These are phyloP conservation scores for Cutaneotrichosporon cyanovorans DNA, from an alignment of 1,284 basidiomycete species.

Conservation along the genomic window DNA sequence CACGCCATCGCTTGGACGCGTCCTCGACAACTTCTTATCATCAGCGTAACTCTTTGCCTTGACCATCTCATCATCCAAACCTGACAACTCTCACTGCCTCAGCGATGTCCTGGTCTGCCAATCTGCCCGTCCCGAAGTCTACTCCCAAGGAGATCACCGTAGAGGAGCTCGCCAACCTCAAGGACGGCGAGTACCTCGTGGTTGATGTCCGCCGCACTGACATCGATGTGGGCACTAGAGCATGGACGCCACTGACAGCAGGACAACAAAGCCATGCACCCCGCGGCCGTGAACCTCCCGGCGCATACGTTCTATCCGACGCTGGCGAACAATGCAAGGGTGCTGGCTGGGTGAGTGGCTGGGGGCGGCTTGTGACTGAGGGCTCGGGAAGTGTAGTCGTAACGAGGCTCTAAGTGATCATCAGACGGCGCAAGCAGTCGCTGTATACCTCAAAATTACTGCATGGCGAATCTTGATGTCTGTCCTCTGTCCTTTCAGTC, in stretches of 20 bases:
- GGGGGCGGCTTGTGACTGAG: not conserved
- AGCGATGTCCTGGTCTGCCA: constrained; percentile 18
- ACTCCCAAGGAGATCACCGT: constrained; percentile 12
- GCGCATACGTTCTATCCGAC: constrained; percentile 33
- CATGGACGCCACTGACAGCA: constrained; percentile 2
- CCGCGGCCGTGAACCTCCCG: constrained; percentile 32
- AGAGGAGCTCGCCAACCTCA: constrained; percentile 16
- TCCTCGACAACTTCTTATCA: too few relatives aligned
- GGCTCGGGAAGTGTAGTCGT: too few relatives aligned
- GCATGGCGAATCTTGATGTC: too few relatives aligned
- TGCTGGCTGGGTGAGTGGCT: constrained; percentile 19
- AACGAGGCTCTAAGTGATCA: too few relatives aligned
- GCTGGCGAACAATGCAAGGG: constrained; percentile 13
- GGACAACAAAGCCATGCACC: constrained; percentile 20
- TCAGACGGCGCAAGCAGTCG: too few relatives aligned
- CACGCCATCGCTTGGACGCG: too few relatives aligned
- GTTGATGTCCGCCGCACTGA: constrained; percentile 30
- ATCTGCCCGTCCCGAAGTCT: constrained; percentile 15
- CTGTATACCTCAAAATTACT: too few relatives aligned
- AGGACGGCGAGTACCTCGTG: constrained; percentile 23
- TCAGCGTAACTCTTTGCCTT: too few relatives aligned
- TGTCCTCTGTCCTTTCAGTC: too few relatives aligned
- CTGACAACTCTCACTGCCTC: not conserved
- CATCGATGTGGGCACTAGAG: constrained; percentile 1
- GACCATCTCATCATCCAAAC: not conserved